Percentiles rank a stretch among this genome's conserved stretches.
phyloP scores from a whole-genome alignment of 2,329 filamentous ascomycete genomes.

The Cladophialophora carrionii region DNA sequence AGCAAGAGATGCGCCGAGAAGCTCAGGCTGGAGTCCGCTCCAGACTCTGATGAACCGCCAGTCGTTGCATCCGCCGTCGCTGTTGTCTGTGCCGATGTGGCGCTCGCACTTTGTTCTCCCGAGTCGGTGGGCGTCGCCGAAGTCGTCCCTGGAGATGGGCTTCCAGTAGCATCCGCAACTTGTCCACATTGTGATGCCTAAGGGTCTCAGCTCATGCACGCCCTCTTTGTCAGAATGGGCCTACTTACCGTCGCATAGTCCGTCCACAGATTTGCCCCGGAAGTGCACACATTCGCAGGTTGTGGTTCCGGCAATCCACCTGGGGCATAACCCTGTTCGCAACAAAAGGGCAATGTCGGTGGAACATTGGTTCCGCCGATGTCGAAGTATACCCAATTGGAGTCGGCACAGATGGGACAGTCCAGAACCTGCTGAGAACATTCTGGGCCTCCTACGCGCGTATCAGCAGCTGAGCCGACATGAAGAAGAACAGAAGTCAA shows the following conservation, averaged over 20 bases:
- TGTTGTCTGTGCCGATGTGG: neutral
- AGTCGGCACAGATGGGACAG: constrained; percentile 12
- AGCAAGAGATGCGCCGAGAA: neutral
- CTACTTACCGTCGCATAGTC: constrained; percentile 12
- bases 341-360: constrained; percentile 13
- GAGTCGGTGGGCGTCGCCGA: neutral
- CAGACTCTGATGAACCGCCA: neutral
- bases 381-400: constrained; percentile 5
- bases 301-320: neutral
- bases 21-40: neutral
- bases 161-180: neutral
- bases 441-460: neutral
- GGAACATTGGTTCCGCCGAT: constrained; percentile 9
- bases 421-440: constrained; percentile 5
- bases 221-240: neutral
- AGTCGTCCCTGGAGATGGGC: neutral
- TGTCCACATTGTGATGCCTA: constrained; percentile 4
- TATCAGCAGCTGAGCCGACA: neutral
- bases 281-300: constrained; percentile 15
- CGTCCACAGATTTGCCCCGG: constrained; percentile 6
- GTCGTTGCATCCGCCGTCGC: neutral
- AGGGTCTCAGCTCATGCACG: neutral
- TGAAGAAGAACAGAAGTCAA: neutral
- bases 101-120: neutral
- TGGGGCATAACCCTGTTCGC: constrained; percentile 5